Conservation (phyloP, 371 early-diverging fungal species). For the Gilbertella persicaria region DNA sequence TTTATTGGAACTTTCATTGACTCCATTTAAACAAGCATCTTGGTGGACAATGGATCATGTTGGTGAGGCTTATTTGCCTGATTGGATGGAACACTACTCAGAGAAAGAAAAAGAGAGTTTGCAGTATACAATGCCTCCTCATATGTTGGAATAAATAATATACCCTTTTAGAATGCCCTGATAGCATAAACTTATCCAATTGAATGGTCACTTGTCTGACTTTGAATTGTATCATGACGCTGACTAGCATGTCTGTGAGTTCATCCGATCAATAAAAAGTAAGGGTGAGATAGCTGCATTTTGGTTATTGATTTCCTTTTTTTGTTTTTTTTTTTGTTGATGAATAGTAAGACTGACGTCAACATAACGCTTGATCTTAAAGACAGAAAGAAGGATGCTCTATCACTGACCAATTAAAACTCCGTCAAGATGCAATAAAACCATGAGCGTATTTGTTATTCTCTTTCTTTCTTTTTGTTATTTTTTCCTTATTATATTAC, state of each 20-base stretch:
- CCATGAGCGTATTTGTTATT: not conserved
- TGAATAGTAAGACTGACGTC: too few species aligned
- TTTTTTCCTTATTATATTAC: not conserved
- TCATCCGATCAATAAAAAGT: too few species aligned
- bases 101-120: not conserved
- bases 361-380: too few species aligned
- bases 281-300: too few species aligned
- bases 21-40: not conserved
- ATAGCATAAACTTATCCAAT: too few species aligned
- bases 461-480: not conserved
- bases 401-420: too few species aligned
- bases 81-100: not conserved
- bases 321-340: too few species aligned
- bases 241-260: too few species aligned
- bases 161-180: not conserved
- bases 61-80: slow-evolving; percentile 1
- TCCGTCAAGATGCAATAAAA: not conserved
- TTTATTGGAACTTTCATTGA: not conserved
- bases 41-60: slow-evolving; percentile 1
- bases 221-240: too few species aligned
- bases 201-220: too few species aligned
- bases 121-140: not conserved
- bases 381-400: too few species aligned
- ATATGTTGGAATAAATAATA: not conserved
- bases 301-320: too few species aligned